Conservation (phyloP, 768 basidiomycete species). For the Phylloporus sp. region DNA sequence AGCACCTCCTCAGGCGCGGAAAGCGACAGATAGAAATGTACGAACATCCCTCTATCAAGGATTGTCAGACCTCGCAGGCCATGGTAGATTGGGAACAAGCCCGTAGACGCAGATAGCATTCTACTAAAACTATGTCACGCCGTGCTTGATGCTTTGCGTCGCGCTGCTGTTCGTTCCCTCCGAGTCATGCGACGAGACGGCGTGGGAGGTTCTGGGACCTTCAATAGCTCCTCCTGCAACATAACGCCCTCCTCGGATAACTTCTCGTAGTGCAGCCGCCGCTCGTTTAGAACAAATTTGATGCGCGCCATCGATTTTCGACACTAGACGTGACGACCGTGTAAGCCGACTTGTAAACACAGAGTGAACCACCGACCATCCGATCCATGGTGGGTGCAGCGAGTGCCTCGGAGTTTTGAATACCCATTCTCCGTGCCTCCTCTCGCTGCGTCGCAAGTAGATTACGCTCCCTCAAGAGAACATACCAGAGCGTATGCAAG, state of each 20-base stretch:
- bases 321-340: constrained; percentile 45
- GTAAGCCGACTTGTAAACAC: constrained; percentile 6
- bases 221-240: constrained; percentile 16
- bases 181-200: constrained; percentile 18
- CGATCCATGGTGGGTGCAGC: constrained; percentile 34
- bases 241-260: constrained; percentile 17
- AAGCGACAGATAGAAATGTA: constrained; percentile 63
- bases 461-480: constrained; percentile 84
- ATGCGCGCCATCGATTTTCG: constrained; percentile 97
- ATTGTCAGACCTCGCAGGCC: constrained; percentile 68
- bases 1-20: constrained; percentile 72
- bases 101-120: constrained; percentile 15
- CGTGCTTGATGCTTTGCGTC: constrained; percentile 8
- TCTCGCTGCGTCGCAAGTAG: constrained; percentile 83
- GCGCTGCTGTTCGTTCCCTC: constrained; percentile 16
- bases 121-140: constrained; percentile 4
- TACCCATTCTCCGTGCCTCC: constrained; percentile 62
- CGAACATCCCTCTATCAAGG: constrained; percentile 59
- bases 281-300: constrained; percentile 88
- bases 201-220: constrained; percentile 10
- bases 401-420: constrained; percentile 28
- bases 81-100: constrained; percentile 63
- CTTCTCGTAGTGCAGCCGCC: constrained; percentile 72
- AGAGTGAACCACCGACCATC: constrained; percentile 35
- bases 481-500: constrained; percentile 93